A percentile compares a stretch with the other conserved stretches of the same genome.
These are phyloP conservation scores for Neofusicoccum sp. DNA, from an alignment of 2,329 filamentous ascomycete species.

Conservation along the genomic window DNA sequence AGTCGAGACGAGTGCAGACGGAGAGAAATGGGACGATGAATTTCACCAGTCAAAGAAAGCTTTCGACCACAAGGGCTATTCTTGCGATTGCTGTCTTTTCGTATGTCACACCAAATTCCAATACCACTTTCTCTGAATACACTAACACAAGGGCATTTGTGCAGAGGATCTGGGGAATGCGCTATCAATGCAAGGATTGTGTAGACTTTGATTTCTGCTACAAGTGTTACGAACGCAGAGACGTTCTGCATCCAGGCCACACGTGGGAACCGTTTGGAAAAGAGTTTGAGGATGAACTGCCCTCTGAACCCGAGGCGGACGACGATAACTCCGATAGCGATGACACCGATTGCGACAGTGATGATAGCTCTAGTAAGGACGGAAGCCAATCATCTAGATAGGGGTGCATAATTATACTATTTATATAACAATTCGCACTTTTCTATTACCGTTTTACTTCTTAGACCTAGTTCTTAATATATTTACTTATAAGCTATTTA, in stretches of 20 bases:
- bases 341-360: background rate
- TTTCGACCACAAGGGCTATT: background rate
- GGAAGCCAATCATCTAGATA: no score
- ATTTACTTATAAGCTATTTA: no score
- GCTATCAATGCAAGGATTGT: conserved; percentile 8
- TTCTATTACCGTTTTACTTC: no score
- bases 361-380: background rate
- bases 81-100: background rate
- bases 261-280: background rate
- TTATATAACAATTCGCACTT: no score
- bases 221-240: background rate
- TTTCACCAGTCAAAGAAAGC: background rate
- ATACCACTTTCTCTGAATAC: background rate
- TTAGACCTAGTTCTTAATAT: no score
- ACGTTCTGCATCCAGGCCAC: background rate
- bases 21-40: background rate
- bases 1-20: background rate
- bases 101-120: background rate
- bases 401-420: no score
- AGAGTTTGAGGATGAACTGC: background rate
- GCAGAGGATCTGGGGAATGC: background rate
- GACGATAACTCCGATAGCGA: background rate
- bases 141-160: background rate
- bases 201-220: conserved; percentile 15
- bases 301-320: background rate